phyloP scores from a whole-genome alignment of 177 flowering plant species.

The Vitis hybrid region DNA sequence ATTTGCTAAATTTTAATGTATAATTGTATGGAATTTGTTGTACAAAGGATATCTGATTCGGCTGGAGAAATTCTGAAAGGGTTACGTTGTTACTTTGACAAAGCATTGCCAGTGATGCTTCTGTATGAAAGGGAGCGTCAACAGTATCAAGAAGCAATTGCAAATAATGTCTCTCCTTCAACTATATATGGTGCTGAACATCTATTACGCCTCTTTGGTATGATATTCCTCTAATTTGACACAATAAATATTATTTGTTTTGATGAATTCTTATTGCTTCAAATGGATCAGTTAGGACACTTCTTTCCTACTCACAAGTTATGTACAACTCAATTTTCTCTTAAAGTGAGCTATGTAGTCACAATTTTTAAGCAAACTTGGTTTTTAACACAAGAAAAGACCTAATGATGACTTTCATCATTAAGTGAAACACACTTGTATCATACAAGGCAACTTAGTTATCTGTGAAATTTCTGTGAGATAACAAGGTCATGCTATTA shows the following conservation, averaged over 20 bases:
- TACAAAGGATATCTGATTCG: slow-evolving; percentile 54
- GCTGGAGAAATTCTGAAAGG: slow-evolving; percentile 69
- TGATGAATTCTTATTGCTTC: too few relatives aligned
- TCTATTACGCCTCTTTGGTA: slow-evolving; percentile 90
- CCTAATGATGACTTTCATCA: too few relatives aligned
- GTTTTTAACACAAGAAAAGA: too few relatives aligned
- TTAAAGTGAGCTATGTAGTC: too few relatives aligned
- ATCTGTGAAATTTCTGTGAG: neutral
- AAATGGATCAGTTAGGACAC: too few relatives aligned
- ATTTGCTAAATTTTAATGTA: too few relatives aligned
- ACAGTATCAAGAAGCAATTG: slow-evolving; percentile 59
- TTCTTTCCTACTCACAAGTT: too few relatives aligned
- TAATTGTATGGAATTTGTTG: neutral
- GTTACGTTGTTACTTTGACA: slow-evolving; percentile 71
- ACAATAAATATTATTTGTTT: too few relatives aligned
- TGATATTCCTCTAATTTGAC: slow-evolving; percentile 5
- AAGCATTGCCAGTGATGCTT: slow-evolving; percentile 76
- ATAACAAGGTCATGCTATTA: too few relatives aligned
- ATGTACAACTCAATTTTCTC: too few relatives aligned
- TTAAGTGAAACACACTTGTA: neutral
- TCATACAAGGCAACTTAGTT: neutral
- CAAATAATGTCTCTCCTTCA: slow-evolving; percentile 59
- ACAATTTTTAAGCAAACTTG: too few relatives aligned
- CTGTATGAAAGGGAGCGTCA: slow-evolving; percentile 74
- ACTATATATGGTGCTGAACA: slow-evolving; percentile 92